Evolutionary conservation across 1,284 basidiomycete species (phyloP), one percentile per base, ranked within the genome.

Genomic region (Papiliotrema fonsecae): DNA sequence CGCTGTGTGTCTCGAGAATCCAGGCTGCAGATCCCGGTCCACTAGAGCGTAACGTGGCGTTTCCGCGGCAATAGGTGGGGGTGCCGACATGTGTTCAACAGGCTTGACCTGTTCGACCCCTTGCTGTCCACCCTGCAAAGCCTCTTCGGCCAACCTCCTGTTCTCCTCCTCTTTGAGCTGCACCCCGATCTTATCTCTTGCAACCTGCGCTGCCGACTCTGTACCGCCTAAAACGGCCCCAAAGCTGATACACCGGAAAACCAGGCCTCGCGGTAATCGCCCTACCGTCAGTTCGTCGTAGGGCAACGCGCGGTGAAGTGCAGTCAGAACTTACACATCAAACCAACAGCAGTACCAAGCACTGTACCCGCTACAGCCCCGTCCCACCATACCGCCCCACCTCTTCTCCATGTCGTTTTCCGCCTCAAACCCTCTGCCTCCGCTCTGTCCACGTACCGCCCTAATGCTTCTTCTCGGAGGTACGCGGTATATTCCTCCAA

Each of bases 401-500:
- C 64, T 37, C 56, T 53, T 25, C 61, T 54, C 65, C 65, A 68
- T n/a, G 61, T 56, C 26, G 54, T 49, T 40, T 58, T 55, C 38
- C 48, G 45, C 19, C 54, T 38, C 2, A 44, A 41, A 24, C 47
- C 40, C 31, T 45, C 42, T 19, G 38, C 48, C 34, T 55, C 49
- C 27, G 24, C 28, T 24, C 40, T 27, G 41, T 22, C 40, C 24
- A 19, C 41, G n/a, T n/a, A n/a, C 24, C 11, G 39, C 32, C 13
- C 56, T 50, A 42, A 55, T 27, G 24, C 63, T 24, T 41, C 44
- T 47, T 72, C 69, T 27, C 70, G 46, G 9, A 52, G 36, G 51
- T 56, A 66, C 1, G 67, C 66, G 2, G 62, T 51, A 3, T 58
- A 56, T 48, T 74, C 72, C 38, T 74, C 72, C 6, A 63, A 41